A percentile compares a stretch with the other conserved stretches of the same genome.
phyloP scores from a whole-genome alignment of 768 basidiomycete species.

The Auricularia sp. region DNA sequence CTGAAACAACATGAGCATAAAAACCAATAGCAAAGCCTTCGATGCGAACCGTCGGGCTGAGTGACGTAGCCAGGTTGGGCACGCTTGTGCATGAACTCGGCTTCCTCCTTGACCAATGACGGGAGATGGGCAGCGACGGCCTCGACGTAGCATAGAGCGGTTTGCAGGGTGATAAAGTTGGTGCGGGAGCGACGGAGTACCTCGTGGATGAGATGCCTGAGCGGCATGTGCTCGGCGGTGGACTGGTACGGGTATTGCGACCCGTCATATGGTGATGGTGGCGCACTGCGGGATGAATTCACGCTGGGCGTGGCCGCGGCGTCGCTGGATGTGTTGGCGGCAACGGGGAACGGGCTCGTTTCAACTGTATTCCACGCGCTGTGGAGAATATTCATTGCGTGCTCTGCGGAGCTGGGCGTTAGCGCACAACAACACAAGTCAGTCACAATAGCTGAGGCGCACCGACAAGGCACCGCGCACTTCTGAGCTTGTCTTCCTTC shows the following conservation, averaged over 20 bases:
- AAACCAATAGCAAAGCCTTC: not conserved
- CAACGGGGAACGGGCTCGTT: not conserved
- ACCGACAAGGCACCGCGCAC: not conserved
- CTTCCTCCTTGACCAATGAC: slow-evolving; percentile 45
- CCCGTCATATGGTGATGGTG: not conserved
- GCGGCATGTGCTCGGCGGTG: slow-evolving; percentile 24
- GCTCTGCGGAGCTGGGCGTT: not conserved
- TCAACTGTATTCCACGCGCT: not conserved
- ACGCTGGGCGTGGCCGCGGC: not conserved
- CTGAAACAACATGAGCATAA: not conserved
- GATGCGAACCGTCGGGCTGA: not conserved
- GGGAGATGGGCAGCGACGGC: slow-evolving; percentile 66
- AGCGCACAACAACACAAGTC: not conserved
- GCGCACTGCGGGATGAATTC: not conserved
- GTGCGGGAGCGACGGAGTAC: too few species aligned
- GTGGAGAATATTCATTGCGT: not conserved
- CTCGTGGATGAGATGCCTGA: slow-evolving; percentile 55
- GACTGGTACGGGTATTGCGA: not conserved
- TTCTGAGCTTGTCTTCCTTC: not conserved
- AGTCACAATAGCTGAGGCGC: too few species aligned
- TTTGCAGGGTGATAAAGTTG: slow-evolving; percentile 50
- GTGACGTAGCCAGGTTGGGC: slow-evolving; percentile 21
- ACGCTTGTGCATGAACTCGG: slow-evolving; percentile 32
- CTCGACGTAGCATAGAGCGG: slow-evolving; percentile 80
- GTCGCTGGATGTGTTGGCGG: not conserved